Conservation (phyloP, 352 stramenopile genomes). For the Peronospora tabacina region DNA sequence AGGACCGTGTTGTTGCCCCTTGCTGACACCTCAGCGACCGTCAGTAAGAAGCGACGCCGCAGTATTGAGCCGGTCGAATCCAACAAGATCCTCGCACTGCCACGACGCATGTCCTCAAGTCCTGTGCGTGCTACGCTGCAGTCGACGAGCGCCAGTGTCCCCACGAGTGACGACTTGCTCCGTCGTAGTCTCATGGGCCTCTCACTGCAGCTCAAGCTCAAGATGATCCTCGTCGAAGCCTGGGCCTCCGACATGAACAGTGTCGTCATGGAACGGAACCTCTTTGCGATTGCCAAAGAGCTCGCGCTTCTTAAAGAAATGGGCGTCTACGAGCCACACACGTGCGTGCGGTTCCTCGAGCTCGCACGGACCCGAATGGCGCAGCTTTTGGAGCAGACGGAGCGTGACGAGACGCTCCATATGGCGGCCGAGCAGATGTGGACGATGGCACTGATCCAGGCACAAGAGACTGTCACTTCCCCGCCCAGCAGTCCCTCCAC, state of each 20-base stretch:
- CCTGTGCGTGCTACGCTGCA: constrained; percentile 16
- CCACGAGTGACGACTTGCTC: constrained; percentile 30
- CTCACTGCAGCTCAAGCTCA: constrained; percentile 77
- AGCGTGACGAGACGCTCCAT: constrained; percentile 51
- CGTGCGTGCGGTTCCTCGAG: constrained; percentile 69
- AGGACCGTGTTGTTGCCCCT: constrained; percentile 43
- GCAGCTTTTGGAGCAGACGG: constrained; percentile 51
- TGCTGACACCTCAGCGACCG: constrained; percentile 19
- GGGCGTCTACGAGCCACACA: constrained; percentile 67
- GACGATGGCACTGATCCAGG: constrained; percentile 68
- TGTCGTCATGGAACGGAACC: constrained; percentile 80
- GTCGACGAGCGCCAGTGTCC: constrained; percentile 1
- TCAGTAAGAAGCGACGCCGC: constrained; percentile 57
- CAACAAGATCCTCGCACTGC: constrained; percentile 49
- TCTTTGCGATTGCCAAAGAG: constrained; percentile 77
- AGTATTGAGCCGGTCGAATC: constrained; percentile 54
- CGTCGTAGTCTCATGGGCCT: constrained; percentile 68
- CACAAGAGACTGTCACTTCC: constrained; percentile 36
- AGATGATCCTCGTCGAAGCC: constrained; percentile 76
- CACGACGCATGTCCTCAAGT: constrained; percentile 26
- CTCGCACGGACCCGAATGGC: constrained; percentile 59
- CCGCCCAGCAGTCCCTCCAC: constrained; percentile 30
- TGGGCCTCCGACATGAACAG: constrained; percentile 83
- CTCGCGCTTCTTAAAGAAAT: constrained; percentile 68
- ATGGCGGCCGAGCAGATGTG: constrained; percentile 67